Base-by-base conservation (phyloP, 2,329 filamentous ascomycete genomes). In the Ceratocystis huliohia region DNA sequence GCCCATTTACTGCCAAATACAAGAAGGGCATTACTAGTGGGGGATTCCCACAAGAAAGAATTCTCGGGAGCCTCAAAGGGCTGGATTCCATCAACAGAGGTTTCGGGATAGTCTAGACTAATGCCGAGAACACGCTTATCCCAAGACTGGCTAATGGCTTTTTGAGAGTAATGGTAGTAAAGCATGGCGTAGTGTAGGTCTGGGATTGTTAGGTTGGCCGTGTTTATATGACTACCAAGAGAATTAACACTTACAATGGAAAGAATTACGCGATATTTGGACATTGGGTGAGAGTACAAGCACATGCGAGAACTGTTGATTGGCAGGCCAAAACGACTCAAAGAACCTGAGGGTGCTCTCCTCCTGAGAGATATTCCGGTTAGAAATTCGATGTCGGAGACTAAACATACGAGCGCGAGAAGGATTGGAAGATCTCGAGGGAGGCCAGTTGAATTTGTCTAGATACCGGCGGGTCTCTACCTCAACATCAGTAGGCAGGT, bases 1-100 rank as follows among this genome's bases (percentile, higher is more conserved):
- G 83, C 78, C 94, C 94, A 99, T 72, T 88, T 91, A 61, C 91
- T 84, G 56, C 92, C 91, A 66, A 94, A 85, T 73, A 93, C 87
- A 8, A 99, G 79, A 10, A 86, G 84, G 0, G 93, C 92, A 69
- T 94, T 88, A 72, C 87, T 89, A 70, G 86, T 88, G 4, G 93
- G 92, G 1, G 86, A 84, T 75, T 96, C 88, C 87, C 91, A 96
- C 7, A 96, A 78, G 72, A 96, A 95, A 0, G 88, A 80, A 8
- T 71, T 69, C 22, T 70, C 69, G 70, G 1, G 86, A 81, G 25
- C 76, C 0, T 70, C 72, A 66, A 94, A 84, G 1, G 78, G 72
- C 0, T 78, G 76, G 5, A 80, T 81, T 56, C 85, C 86, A 70
- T 89, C 83, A 2, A 91, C 75, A 65, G 84, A 77, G 22, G 80